Base-by-base conservation (phyloP, 192 early-diverging fungal species). In the Podila epigama region DNA sequence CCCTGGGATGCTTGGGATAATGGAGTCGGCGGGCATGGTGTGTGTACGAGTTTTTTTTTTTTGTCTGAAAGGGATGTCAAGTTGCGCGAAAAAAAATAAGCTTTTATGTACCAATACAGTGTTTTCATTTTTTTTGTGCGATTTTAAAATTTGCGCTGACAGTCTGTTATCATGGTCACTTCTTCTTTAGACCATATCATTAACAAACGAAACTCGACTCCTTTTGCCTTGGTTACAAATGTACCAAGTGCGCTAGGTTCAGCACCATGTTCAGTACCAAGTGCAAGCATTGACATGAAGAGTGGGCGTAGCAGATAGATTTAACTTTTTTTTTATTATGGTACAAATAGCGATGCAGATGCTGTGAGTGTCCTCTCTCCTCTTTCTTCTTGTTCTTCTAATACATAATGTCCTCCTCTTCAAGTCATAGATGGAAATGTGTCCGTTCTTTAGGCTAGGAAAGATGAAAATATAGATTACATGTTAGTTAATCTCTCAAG, bases 21-120 rank as follows among this genome's bases (percentile, higher is more conserved):
- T 29, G 4, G 73, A 77, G 48, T 77, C 73, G n/a, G 73, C 73
- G 2, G 73, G 73, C 73, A 77, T 77, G n/a, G 15, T 66, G 25
- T 48, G 20, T 18, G 15, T 15, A 22, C 44, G 44, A 10, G n/a
- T 48, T 18, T 48, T 4, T 48, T 22, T 11, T 18, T 22, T 48
- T 48, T 18, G n/a, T 22, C 44, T 48, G 44, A 3, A 25, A 25
- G 0, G n/a, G 16, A 4, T 48, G n/a, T 48, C n/a, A 48, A 20
- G n/a, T 4, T 48, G 44, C 44, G 25, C 25, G 20, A 33, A n/a
- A 58, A n/a, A 58, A 58, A 39, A 34, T 25, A 33, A 36, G 6
- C n/a, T n/a, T n/a, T n/a, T n/a, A n/a, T n/a, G n/a, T n/a, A n/a
- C n/a, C n/a, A n/a, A n/a, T n/a, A n/a, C n/a, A n/a, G n/a, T n/a